Evolutionary conservation across 2,329 filamentous ascomycete species (phyloP).

Genomic region (Shiraia sp.): DNA sequence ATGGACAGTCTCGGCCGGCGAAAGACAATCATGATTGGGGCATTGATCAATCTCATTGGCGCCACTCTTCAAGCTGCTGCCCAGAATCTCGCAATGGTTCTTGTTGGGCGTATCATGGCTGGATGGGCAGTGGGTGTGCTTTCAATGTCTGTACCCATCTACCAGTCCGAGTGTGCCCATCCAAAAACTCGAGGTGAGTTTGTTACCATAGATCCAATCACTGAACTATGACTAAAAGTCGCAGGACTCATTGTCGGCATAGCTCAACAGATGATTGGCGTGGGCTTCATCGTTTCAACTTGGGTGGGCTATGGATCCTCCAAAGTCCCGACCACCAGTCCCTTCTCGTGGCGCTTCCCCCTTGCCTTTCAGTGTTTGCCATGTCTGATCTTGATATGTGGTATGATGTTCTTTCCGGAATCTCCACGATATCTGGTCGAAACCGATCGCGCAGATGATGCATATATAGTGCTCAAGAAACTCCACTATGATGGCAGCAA

Average conservation of each 20-base stretch:
- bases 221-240: background rate
- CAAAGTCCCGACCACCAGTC: conserved; percentile 41
- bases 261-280: conserved; percentile 61
- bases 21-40: conserved; percentile 63
- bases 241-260: conserved; percentile 59
- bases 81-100: conserved; percentile 60
- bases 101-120: conserved; percentile 61
- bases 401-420: conserved; percentile 49
- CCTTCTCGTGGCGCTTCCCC: conserved; percentile 50
- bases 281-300: conserved; percentile 61
- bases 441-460: conserved; percentile 61
- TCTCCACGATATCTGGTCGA: conserved; percentile 44
- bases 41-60: conserved; percentile 61
- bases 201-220: background rate
- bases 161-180: conserved; percentile 66
- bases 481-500: conserved; percentile 60
- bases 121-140: conserved; percentile 63
- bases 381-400: conserved; percentile 48
- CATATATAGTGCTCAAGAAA: conserved; percentile 48
- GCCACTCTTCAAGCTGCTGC: conserved; percentile 63
- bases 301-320: conserved; percentile 54
- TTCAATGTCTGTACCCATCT: conserved; percentile 64
- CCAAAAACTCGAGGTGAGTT: conserved; percentile 58
- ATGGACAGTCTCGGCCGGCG: conserved; percentile 65
- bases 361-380: conserved; percentile 53